phyloP scores from a whole-genome alignment of 495 filamentous ascomycete species.

The Daldinia grandis region DNA sequence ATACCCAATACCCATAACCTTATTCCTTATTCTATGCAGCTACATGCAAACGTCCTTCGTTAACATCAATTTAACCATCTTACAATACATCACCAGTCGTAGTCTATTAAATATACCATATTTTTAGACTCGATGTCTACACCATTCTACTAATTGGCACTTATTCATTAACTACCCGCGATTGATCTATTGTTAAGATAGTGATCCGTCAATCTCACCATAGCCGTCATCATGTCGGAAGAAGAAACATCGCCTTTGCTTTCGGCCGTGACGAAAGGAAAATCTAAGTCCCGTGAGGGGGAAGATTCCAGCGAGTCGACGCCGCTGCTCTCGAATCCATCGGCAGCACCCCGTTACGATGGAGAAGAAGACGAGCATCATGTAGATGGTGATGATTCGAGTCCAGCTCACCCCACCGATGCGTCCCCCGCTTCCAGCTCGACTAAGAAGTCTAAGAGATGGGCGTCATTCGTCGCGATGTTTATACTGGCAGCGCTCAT shows the following conservation, averaged over 20 bases:
- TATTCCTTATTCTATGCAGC: too few relatives aligned
- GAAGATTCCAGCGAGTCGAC: slow-evolving; percentile 58
- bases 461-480: slow-evolving; percentile 59
- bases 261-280: slow-evolving; percentile 43
- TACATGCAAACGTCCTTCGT: not conserved
- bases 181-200: slow-evolving; percentile 9
- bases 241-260: slow-evolving; percentile 55
- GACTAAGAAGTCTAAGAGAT: slow-evolving; percentile 48
- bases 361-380: slow-evolving; percentile 47
- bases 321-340: slow-evolving; percentile 59
- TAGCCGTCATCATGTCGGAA: slow-evolving; percentile 53
- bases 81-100: not conserved
- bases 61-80: not conserved
- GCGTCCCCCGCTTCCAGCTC: slow-evolving; percentile 28
- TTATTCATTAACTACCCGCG: slow-evolving; percentile 12
- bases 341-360: slow-evolving; percentile 56
- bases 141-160: slow-evolving; percentile 2
- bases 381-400: slow-evolving; percentile 52
- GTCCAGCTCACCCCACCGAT: slow-evolving; percentile 39
- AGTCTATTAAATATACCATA: not conserved
- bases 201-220: not conserved
- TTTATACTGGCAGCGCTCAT: slow-evolving; percentile 50
- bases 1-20: slow-evolving; percentile 1
- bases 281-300: slow-evolving; percentile 40
- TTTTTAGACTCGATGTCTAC: slow-evolving; percentile 14